Percentiles rank a stretch among this genome's conserved stretches.
phyloP scores from a whole-genome alignment of 225 moss, liverwort and hornwort species.

The Straminergon stramineum region DNA sequence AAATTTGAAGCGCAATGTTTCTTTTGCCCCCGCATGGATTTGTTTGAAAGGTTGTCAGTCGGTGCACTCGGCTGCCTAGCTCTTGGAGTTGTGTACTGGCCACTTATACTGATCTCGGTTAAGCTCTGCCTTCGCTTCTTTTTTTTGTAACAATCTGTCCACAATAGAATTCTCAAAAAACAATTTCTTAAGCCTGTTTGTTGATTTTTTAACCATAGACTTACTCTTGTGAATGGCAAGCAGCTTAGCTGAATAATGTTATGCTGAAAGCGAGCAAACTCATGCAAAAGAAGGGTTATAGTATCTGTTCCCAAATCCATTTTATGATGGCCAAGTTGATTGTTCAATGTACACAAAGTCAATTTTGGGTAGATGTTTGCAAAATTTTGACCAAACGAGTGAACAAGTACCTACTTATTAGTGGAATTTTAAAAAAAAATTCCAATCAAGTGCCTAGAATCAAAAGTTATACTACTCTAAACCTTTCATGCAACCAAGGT shows the following conservation, averaged over 20 bases:
- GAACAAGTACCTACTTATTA: too few relatives aligned
- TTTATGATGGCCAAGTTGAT: background rate
- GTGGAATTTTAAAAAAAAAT: too few relatives aligned
- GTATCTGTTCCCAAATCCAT: background rate
- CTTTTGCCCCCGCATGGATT: background rate
- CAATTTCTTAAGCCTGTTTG: background rate
- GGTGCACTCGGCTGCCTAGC: background rate
- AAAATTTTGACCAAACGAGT: background rate
- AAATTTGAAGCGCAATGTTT: background rate
- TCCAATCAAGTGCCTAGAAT: rapidly evolving
- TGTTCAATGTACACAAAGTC: background rate
- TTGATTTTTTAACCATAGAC: background rate
- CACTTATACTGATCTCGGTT: background rate
- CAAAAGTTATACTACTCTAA: rapidly evolving
- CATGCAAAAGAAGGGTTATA: background rate
- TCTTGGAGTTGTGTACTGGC: background rate
- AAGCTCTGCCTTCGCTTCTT: too few relatives aligned
- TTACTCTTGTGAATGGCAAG: background rate
- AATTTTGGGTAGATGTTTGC: background rate
- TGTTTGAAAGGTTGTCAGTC: background rate
- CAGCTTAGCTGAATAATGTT: background rate
- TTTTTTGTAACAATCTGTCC: background rate
- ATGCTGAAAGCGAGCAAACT: background rate
- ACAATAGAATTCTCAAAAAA: background rate
- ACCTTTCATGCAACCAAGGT: rapidly evolving